Evolutionary conservation across 164 flowering plant genomes (phyloP).

Genomic region (Stephania cephalantha): DNA sequence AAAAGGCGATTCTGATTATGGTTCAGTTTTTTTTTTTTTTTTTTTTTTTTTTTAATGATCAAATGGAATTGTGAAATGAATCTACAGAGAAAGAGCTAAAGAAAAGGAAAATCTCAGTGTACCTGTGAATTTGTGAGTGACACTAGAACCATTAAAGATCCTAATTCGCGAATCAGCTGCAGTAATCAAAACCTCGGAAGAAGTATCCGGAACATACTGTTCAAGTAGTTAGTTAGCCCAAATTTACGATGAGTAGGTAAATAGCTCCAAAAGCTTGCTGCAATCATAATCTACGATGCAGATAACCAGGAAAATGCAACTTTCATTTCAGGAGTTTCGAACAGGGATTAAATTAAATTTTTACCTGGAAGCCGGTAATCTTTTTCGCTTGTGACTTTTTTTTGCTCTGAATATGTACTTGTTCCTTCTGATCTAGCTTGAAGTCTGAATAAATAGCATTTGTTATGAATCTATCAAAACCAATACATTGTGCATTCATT

Average conservation of each 20-base stretch:
- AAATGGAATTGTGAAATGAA: background rate
- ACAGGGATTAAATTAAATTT: background rate
- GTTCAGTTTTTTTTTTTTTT: background rate
- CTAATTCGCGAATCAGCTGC: slow-evolving; percentile 81
- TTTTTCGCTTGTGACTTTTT: slow-evolving; percentile 61
- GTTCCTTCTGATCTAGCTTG: slow-evolving; percentile 47
- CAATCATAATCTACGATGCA: background rate
- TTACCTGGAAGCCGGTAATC: slow-evolving; percentile 91
- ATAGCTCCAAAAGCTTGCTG: background rate
- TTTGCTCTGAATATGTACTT: slow-evolving; percentile 48
- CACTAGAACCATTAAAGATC: slow-evolving; percentile 44
- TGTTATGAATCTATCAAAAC: background rate
- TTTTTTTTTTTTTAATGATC: background rate
- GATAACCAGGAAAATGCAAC: background rate
- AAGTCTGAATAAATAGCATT: slow-evolving; percentile 35
- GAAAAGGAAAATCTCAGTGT: background rate
- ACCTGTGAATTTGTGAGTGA: slow-evolving; percentile 75
- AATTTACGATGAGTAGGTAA: background rate
- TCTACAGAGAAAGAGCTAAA: background rate
- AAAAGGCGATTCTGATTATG: too few relatives aligned
- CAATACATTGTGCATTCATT: background rate
- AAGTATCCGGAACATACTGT: slow-evolving; percentile 65
- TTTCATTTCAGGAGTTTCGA: background rate
- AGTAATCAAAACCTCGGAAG: slow-evolving; percentile 74
- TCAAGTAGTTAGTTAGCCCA: slow-evolving; percentile 9